These are phyloP conservation scores for Tolypocladium album DNA, from an alignment of 2,329 filamentous ascomycete species.

Conservation along the genomic window DNA sequence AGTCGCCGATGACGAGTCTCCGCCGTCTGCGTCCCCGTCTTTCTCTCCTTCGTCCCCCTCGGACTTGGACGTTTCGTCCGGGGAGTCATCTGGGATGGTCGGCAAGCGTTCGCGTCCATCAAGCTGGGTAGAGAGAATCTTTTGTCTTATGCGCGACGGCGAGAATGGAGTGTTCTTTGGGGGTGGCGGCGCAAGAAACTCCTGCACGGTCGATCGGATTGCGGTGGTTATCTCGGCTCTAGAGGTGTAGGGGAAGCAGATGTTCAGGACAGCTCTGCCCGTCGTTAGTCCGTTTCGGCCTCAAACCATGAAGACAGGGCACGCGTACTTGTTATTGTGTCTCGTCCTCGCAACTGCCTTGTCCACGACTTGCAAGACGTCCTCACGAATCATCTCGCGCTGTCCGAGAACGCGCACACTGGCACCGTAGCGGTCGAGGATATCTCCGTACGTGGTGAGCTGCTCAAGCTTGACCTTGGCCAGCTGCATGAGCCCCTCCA, in stretches of 20 bases:
- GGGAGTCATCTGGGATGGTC: constrained; percentile 38
- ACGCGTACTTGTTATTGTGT: constrained; percentile 63
- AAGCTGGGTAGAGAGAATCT: constrained; percentile 62
- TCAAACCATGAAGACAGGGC: no score
- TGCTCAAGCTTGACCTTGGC: constrained; percentile 92
- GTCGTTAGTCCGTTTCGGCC: constrained; percentile 4
- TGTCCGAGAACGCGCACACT: constrained; percentile 78
- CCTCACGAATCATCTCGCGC: constrained; percentile 69
- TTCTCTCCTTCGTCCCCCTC: constrained; percentile 30
- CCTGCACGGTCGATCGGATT: constrained; percentile 75
- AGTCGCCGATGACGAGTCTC: constrained; percentile 50
- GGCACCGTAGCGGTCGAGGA: constrained; percentile 87
- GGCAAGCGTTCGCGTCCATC: constrained; percentile 35
- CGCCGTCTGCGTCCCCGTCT: constrained; percentile 37
- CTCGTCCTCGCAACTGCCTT: constrained; percentile 77
- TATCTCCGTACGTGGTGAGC: constrained; percentile 81
- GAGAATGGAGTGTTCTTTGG: constrained; percentile 67
- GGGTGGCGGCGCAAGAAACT: constrained; percentile 66
- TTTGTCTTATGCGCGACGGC: constrained; percentile 75
- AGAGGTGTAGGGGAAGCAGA: constrained; percentile 96
- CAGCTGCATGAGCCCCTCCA: constrained; percentile 95
- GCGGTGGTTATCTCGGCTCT: constrained; percentile 90
- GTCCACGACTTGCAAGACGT: constrained; percentile 83
- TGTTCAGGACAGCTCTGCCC: constrained; percentile 58
- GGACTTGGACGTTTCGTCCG: constrained; percentile 24